Evolutionary conservation across 1,139 yeast genomes (phyloP).

Genomic region (Debaryomyces sp.): DNA sequence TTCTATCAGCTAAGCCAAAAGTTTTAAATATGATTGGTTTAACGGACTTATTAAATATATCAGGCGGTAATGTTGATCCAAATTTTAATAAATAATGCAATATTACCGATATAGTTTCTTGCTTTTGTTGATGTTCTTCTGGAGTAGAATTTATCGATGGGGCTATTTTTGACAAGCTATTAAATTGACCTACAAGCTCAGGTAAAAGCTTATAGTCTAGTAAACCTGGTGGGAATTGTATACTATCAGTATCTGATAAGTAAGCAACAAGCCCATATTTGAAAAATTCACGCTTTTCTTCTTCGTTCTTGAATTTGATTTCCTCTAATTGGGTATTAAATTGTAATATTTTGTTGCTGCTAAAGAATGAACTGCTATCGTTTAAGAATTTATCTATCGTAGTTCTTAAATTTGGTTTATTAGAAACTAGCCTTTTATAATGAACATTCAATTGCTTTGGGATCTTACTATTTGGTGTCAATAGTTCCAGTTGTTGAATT

Average conservation of each 20-base stretch:
- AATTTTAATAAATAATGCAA: conserved; percentile 52
- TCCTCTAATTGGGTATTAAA: conserved; percentile 55
- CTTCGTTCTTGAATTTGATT: conserved; percentile 50
- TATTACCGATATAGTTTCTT: conserved; percentile 44
- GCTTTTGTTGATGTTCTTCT: conserved; percentile 33
- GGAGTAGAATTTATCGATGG: conserved; percentile 29
- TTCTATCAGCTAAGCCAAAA: conserved; percentile 71
- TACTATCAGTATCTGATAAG: conserved; percentile 21
- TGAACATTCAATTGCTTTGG: conserved; percentile 17
- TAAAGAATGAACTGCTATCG: conserved; percentile 44
- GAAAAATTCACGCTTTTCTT: conserved; percentile 57
- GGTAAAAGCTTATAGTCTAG: conserved; percentile 70
- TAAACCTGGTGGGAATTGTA: conserved; percentile 58
- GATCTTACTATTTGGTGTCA: conserved; percentile 8
- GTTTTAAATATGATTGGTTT: conserved; percentile 68
- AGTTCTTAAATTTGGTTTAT: conserved; percentile 42
- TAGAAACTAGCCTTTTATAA: conserved; percentile 25
- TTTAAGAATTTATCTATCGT: conserved; percentile 53
- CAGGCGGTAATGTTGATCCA: conserved; percentile 39
- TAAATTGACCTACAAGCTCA: conserved; percentile 50
- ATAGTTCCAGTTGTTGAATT: conserved; percentile 3
- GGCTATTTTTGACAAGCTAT: conserved; percentile 25
- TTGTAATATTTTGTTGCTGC: conserved; percentile 45
- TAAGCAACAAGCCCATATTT: conserved; percentile 42
- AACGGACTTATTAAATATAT: conserved; percentile 46